Conservation (phyloP, 345 rosid genomes). For the Eucalyptus guilfoylei region DNA sequence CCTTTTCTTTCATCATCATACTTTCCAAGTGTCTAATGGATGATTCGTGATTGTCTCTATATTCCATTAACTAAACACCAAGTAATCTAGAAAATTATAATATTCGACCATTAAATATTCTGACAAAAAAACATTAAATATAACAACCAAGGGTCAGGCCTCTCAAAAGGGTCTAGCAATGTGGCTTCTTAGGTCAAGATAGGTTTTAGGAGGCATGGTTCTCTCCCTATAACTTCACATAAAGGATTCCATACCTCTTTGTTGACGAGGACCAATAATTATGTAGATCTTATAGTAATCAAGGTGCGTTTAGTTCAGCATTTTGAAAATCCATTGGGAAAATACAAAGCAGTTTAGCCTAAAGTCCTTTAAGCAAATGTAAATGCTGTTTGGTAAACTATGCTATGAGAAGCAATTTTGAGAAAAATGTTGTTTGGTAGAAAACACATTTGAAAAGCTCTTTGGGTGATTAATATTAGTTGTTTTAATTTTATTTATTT, state of each 20-base stretch:
- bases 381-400: rapidly evolving
- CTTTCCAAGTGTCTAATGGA: neutral
- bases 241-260: neutral
- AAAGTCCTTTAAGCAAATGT: rapidly evolving
- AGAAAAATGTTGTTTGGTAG: rapidly evolving
- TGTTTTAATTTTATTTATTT: too few species aligned
- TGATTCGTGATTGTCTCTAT: neutral
- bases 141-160: neutral
- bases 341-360: too few species aligned
- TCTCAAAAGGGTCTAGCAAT: neutral
- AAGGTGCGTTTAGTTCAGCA: rapidly evolving
- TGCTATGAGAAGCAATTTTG: rapidly evolving
- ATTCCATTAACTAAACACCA: neutral
- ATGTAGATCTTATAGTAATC: neutral
- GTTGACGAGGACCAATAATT: neutral
- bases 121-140: neutral
- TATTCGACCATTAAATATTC: neutral
- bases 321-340: rapidly evolving
- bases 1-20: neutral
- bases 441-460: too few species aligned
- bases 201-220: neutral
- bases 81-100: neutral
- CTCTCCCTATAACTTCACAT: neutral
- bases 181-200: neutral
- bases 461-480: too few species aligned